Evolutionary conservation across 129 eudicot species (phyloP), one percentile per base, ranked within the genome.

Genomic region (Escallonia rubra): DNA sequence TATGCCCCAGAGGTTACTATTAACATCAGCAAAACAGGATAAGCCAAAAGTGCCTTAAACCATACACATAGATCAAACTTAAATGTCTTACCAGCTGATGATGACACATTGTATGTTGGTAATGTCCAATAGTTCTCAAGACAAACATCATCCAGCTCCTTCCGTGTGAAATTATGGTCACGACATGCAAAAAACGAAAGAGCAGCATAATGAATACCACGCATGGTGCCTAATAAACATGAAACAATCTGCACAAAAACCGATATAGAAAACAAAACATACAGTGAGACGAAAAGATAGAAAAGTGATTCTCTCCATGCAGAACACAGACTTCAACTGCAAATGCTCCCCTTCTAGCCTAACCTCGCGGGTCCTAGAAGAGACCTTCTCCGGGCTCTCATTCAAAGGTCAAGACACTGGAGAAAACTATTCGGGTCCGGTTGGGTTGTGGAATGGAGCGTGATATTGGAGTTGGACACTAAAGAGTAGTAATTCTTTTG

Each of bases 141-240:
- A 65, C 87, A 85, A 43, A 85, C 75, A 59, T 67, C 66, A 75
- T 85, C 84, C 80, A 85, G 65, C 53, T 81, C 90, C 90, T 85
- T 78, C n/a, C 4, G 16, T 50, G 38, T 48, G 47, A 78, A 72
- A 56, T 57, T 15, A 39, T 61, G 53, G 54, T 53, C 55, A 67
- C 53, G 46, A 51, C 34, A 16, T 64, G 67, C 53, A 63, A 40
- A 44, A 63, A 63, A 49, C 12, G 34, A 3, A 63, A 44, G 67
- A 12, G 43, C 38, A 62, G 4, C 48, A 63, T 4, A 42, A 23
- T 23, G 72, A 11, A 68, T 16, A 43, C 41, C 54, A 15, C 41
- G 41, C 49, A 61, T 43, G 12, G 13, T 13, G 7, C n/a, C 13
- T 5, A 3, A 4, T 10, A 15, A 61, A 41, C 49, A 8, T 4